A percentile compares a stretch with the other conserved stretches of the same genome.
Conservation (phyloP, 495 filamentous ascomycete genomes). For the Alectoria sarmentosa region DNA sequence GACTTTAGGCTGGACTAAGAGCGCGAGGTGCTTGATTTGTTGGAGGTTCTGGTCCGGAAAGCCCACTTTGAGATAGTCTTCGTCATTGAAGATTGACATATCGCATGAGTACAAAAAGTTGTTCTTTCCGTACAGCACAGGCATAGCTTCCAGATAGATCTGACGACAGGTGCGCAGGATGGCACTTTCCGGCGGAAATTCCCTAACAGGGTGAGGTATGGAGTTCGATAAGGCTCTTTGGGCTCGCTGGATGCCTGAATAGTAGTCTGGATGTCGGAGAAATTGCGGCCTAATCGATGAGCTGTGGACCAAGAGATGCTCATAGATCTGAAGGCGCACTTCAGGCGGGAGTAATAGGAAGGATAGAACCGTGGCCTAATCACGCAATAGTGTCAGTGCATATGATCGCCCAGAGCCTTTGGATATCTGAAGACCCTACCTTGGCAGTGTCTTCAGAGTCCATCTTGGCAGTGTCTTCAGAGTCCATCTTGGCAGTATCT, state of each 20-base stretch:
- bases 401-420: too few species aligned
- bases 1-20: too few species aligned
- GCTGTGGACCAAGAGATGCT: neutral
- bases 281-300: neutral
- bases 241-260: too few species aligned
- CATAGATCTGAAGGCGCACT: neutral
- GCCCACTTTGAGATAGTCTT: fast-evolving
- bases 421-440: too few species aligned
- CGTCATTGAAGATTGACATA: neutral
- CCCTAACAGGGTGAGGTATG: too few species aligned
- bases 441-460: too few species aligned
- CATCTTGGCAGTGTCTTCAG: too few species aligned
- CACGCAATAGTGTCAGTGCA: too few species aligned
- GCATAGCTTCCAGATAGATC: neutral
- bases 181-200: neutral
- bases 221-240: too few species aligned
- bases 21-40: neutral
- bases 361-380: neutral
- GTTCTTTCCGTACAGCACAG: neutral
- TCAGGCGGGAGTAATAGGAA: constrained; percentile 1
- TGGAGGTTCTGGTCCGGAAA: neutral
- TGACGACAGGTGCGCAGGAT: neutral
- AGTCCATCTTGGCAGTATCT: too few species aligned
- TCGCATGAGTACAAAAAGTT: neutral
- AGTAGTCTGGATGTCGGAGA: too few species aligned